These are phyloP conservation scores for Cryphonectria japonica DNA, from an alignment of 2,329 filamentous ascomycete genomes.

Conservation along the genomic window DNA sequence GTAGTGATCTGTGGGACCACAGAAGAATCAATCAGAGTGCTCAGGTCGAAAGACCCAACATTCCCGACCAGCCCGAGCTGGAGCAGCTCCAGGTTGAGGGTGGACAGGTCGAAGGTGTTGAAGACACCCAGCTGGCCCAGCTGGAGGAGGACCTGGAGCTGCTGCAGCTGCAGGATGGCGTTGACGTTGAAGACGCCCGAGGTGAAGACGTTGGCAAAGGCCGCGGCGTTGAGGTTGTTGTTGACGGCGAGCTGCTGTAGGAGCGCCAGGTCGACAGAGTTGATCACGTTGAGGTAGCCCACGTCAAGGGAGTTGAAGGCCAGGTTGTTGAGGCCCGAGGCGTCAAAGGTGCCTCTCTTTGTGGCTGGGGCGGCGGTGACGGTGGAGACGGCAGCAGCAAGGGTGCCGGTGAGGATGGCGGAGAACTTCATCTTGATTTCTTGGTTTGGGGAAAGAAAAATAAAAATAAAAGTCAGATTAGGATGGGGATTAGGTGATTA, in stretches of 20 bases:
- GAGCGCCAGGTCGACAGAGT: conserved; percentile 49
- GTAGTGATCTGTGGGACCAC: conserved; percentile 34
- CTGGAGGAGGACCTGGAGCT: conserved; percentile 45
- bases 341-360: conserved; percentile 44
- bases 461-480: conserved; percentile 4
- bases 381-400: conserved; percentile 46
- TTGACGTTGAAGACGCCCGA: conserved; percentile 46
- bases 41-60: conserved; percentile 35
- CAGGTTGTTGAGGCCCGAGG: conserved; percentile 46
- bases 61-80: conserved; percentile 37
- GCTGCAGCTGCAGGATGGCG: conserved; percentile 45
- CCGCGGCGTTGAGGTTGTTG: conserved; percentile 51
- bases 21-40: conserved; percentile 32
- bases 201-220: conserved; percentile 48
- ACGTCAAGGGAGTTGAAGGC: conserved; percentile 46
- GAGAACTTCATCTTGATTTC: conserved; percentile 54
- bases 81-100: conserved; percentile 34
- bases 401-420: conserved; percentile 48
- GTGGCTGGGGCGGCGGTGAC: conserved; percentile 47
- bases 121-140: conserved; percentile 38
- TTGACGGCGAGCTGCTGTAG: conserved; percentile 46
- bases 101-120: conserved; percentile 36
- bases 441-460: not conserved
- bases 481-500: conserved; percentile 31
- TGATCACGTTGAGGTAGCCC: conserved; percentile 52